These are phyloP conservation scores for Russula vinacea DNA, from an alignment of 768 basidiomycete genomes.

Conservation along the genomic window DNA sequence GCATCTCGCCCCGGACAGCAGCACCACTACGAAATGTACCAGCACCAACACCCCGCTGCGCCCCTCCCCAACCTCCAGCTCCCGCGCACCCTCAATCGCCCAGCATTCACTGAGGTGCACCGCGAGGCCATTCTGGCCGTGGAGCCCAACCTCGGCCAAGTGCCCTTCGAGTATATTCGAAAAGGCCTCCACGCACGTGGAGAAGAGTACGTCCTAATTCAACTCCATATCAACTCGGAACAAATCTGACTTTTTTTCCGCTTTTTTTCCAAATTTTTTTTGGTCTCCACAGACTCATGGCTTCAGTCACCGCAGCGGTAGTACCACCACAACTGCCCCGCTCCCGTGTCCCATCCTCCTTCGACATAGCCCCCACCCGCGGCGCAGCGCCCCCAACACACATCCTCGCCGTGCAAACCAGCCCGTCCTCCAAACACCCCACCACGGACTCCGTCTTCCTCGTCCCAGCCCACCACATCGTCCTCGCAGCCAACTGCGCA, in stretches of 20 bases:
- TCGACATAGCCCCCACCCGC: constrained; percentile 22
- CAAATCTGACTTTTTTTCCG: background rate
- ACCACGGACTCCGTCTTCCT: constrained; percentile 42
- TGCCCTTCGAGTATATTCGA: constrained; percentile 63
- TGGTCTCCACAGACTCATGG: constrained; percentile 21
- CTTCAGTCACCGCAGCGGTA: constrained; percentile 19
- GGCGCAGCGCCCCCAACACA: constrained; percentile 17
- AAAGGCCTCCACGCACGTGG: constrained; percentile 48
- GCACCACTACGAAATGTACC: constrained; percentile 27
- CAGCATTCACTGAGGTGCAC: constrained; percentile 55
- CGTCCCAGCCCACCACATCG: constrained; percentile 60
- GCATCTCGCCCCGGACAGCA: constrained; percentile 23
- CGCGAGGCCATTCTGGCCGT: constrained; percentile 53
- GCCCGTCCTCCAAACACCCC: constrained; percentile 40
- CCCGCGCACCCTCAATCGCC: constrained; percentile 67
- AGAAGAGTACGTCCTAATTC: constrained; percentile 39
- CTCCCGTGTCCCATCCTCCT: constrained; percentile 23
- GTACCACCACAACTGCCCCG: constrained; percentile 29
- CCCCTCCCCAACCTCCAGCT: constrained; percentile 53
- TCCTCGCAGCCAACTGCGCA: constrained; percentile 60
- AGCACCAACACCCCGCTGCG: constrained; percentile 28
- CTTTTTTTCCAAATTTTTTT: background rate
- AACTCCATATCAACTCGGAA: background rate
- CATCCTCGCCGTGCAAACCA: constrained; percentile 41
- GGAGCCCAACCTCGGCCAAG: constrained; percentile 48